phyloP scores from a whole-genome alignment of 2,329 filamentous ascomycete genomes.

The Cladophialophora immunda region DNA sequence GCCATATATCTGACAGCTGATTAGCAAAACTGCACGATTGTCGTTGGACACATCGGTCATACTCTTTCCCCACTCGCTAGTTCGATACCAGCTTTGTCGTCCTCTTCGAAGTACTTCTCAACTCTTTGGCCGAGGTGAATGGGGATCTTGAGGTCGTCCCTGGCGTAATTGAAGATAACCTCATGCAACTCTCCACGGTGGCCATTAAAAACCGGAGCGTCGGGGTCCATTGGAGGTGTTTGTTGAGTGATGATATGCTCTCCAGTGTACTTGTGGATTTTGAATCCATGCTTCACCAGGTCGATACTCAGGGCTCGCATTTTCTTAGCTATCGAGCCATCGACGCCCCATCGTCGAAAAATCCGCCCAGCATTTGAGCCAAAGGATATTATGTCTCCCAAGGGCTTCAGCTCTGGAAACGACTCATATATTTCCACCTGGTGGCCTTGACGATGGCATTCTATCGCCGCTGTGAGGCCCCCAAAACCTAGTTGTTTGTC shows the following conservation, averaged over 20 bases:
- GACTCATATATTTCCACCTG: constrained; percentile 38
- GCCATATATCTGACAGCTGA: constrained; percentile 15
- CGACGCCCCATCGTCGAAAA: constrained; percentile 64
- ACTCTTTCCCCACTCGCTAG: constrained; percentile 59
- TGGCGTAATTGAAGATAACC: constrained; percentile 67
- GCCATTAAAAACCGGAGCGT: constrained; percentile 66
- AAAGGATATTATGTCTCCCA: constrained; percentile 71
- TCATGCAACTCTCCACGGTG: constrained; percentile 69
- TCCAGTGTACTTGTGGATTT: constrained; percentile 69
- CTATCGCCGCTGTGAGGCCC: constrained; percentile 47
- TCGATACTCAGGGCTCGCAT: constrained; percentile 64
- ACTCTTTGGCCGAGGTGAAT: constrained; percentile 64
- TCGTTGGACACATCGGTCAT: not conserved
- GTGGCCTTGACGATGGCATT: constrained; percentile 41
- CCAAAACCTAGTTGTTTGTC: constrained; percentile 42
- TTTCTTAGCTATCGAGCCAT: constrained; percentile 57
- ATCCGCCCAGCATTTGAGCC: constrained; percentile 69
- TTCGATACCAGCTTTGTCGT: constrained; percentile 60
- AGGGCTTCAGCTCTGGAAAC: constrained; percentile 60
- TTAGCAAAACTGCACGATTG: not conserved
- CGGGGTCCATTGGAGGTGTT: constrained; percentile 54
- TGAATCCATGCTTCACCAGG: constrained; percentile 64
- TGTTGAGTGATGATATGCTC: constrained; percentile 67
- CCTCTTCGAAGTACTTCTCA: constrained; percentile 64
- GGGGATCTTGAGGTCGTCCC: constrained; percentile 62